phyloP scores from a whole-genome alignment of 495 filamentous ascomycete species.

The Penicillium argentinense region DNA sequence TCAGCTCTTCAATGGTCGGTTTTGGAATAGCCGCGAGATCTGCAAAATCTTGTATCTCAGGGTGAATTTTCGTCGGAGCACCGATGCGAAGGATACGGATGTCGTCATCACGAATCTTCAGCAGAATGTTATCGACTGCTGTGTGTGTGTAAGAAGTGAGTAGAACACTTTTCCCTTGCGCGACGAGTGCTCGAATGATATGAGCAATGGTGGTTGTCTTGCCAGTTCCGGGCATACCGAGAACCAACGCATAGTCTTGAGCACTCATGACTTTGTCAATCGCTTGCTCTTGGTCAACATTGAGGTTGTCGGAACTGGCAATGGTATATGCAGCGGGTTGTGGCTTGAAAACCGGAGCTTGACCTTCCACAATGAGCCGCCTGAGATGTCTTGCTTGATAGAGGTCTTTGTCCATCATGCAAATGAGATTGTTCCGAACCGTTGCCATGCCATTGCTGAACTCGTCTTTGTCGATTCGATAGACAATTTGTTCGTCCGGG shows the following conservation, averaged over 20 bases:
- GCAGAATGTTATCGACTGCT: conserved; percentile 93
- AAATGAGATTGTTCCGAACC: conserved; percentile 88
- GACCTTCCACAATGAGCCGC: conserved; percentile 71
- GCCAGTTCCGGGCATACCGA: conserved; percentile 97
- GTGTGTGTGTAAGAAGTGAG: conserved; percentile 96
- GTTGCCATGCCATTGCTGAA: conserved; percentile 97
- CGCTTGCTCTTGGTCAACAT: conserved; percentile 81
- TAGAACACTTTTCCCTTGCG: conserved; percentile 87
- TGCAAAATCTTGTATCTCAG: conserved; percentile 80
- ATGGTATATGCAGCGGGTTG: conserved; percentile 58
- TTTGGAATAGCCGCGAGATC: conserved; percentile 70
- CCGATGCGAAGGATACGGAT: conserved; percentile 84
- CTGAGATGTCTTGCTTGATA: conserved; percentile 74
- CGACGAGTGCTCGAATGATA: conserved; percentile 88
- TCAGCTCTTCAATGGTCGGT: conserved; percentile 77
- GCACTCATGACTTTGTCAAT: conserved; percentile 95
- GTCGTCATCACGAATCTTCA: conserved; percentile 80
- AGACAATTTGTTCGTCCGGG: conserved; percentile 61
- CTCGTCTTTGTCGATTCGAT: conserved; percentile 94
- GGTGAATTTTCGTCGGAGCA: conserved; percentile 77
- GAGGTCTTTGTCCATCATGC: conserved; percentile 79
- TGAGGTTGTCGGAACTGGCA: conserved; percentile 56
- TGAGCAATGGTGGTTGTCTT: conserved; percentile 98
- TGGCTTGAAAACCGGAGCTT: conserved; percentile 70
- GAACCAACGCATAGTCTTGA: conserved; percentile 87